Conservation (phyloP, 441 rosid genomes). For the Pelargonium cotyledonis region DNA sequence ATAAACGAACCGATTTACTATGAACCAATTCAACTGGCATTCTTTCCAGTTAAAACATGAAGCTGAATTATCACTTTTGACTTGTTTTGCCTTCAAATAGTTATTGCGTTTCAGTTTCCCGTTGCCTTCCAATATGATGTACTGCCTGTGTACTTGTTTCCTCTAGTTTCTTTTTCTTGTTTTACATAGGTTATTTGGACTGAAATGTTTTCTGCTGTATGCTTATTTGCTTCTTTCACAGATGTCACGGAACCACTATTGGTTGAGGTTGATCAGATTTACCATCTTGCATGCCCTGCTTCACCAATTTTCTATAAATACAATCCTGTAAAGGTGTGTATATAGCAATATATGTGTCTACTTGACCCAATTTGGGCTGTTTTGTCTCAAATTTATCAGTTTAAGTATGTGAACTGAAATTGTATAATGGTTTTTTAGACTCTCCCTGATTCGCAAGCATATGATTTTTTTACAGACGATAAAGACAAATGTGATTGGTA, state of each 20-base stretch:
- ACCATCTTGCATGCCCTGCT: slow-evolving; percentile 96
- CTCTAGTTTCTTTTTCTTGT: background rate
- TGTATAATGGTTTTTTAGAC: background rate
- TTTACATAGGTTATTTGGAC: background rate
- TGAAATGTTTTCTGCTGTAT: background rate
- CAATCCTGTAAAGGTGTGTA: slow-evolving; percentile 88
- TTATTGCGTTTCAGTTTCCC: no score
- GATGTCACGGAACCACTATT: slow-evolving; percentile 86
- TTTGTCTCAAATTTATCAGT: background rate
- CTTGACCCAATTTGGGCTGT: background rate
- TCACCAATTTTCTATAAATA: slow-evolving; percentile 96
- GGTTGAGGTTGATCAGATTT: slow-evolving; percentile 86
- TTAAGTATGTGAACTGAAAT: background rate
- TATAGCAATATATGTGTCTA: background rate
- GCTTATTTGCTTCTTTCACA: slow-evolving; percentile 15
- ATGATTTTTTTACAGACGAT: slow-evolving; percentile 42
- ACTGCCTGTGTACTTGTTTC: background rate
- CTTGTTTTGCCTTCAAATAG: no score
- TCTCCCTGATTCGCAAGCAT: slow-evolving; percentile 14
- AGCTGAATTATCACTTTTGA: no score
- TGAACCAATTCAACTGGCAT: no score
- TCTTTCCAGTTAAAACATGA: no score
- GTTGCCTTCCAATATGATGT: no score
- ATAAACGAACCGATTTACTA: no score
- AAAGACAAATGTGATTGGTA: slow-evolving; percentile 76